A percentile compares a stretch with the other conserved stretches of the same genome.
Conservation (phyloP, 495 filamentous ascomycete species). For the Penicillium tannophilum region DNA sequence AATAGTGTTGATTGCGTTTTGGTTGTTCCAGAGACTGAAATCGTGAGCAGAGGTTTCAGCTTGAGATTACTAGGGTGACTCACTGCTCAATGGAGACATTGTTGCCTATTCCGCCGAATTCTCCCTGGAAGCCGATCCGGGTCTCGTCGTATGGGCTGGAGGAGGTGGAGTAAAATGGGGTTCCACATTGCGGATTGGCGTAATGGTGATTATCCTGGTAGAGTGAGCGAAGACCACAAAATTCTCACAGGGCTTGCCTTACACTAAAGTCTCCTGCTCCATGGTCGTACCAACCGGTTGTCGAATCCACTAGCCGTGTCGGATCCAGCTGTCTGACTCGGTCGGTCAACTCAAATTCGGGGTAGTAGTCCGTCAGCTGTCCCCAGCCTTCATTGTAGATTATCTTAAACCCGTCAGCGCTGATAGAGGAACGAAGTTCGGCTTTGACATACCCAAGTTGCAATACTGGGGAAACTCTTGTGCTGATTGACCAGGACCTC, state of each 20-base stretch:
- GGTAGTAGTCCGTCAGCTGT: slow-evolving; percentile 50
- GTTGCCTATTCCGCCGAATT: slow-evolving; percentile 67
- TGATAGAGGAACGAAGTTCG: neutral
- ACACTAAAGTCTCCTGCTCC: slow-evolving; percentile 60
- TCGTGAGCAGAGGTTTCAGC: neutral
- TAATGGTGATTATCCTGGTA: slow-evolving; percentile 69
- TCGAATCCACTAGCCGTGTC: slow-evolving; percentile 60
- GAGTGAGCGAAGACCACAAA: neutral
- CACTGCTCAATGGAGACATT: slow-evolving; percentile 58
- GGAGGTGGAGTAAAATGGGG: slow-evolving; percentile 59
- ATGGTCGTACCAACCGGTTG: slow-evolving; percentile 63
- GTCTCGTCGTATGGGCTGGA: slow-evolving; percentile 59
- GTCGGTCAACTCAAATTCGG: slow-evolving; percentile 58
- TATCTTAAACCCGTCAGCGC: slow-evolving; percentile 36
- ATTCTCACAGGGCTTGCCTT: slow-evolving; percentile 11
- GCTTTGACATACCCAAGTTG: slow-evolving; percentile 42
- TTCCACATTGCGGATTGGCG: slow-evolving; percentile 68
- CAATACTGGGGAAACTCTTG: slow-evolving; percentile 63
- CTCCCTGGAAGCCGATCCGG: slow-evolving; percentile 67
- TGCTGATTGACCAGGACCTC: slow-evolving; percentile 61
- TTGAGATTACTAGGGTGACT: slow-evolving; percentile 12
- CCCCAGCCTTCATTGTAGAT: slow-evolving; percentile 78
- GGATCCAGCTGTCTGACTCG: slow-evolving; percentile 58
- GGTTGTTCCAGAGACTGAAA: slow-evolving; percentile 57
- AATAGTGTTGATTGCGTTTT: slow-evolving; percentile 56